A percentile compares a stretch with the other conserved stretches of the same genome.
Evolutionary conservation across 306 rosid species (phyloP).

Genomic region (Hippophae rhamnoides): DNA sequence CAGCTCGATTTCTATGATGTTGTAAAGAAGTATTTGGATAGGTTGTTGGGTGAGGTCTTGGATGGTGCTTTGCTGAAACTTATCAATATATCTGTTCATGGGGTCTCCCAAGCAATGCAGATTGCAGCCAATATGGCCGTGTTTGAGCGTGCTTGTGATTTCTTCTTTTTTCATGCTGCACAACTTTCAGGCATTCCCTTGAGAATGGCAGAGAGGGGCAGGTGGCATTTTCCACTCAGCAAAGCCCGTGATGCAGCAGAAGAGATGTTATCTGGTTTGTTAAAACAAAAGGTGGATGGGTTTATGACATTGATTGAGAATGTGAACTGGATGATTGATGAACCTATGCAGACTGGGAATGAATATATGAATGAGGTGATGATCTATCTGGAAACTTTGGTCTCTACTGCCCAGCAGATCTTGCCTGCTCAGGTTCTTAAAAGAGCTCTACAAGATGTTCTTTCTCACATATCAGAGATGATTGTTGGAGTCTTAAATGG

Average conservation of each 20-base stretch:
- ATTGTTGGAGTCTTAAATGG: slow-evolving; percentile 65
- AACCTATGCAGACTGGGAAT: slow-evolving; percentile 62
- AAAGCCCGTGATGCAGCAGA: slow-evolving; percentile 92
- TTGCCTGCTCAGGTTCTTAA: slow-evolving; percentile 81
- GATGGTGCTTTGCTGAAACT: slow-evolving; percentile 80
- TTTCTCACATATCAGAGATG: slow-evolving; percentile 76
- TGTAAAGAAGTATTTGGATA: slow-evolving; percentile 84
- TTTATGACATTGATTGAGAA: slow-evolving; percentile 76
- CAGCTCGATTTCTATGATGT: slow-evolving; percentile 91
- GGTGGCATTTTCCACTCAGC: slow-evolving; percentile 72
- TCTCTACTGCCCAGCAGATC: slow-evolving; percentile 92
- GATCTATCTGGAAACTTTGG: slow-evolving; percentile 84
- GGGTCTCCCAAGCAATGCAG: slow-evolving; percentile 92
- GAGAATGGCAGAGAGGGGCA: slow-evolving; percentile 90
- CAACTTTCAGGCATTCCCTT: slow-evolving; percentile 91
- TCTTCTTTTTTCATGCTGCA: slow-evolving; percentile 94
- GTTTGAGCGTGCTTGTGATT: slow-evolving; percentile 91
- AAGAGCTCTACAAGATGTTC: slow-evolving; percentile 76
- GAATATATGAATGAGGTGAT: slow-evolving; percentile 89
- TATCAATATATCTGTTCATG: slow-evolving; percentile 58
- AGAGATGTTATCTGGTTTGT: slow-evolving; percentile 37
- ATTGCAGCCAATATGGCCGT: slow-evolving; percentile 96
- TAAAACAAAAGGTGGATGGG: slow-evolving; percentile 45
- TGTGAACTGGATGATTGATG: slow-evolving; percentile 86
- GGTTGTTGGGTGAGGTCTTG: slow-evolving; percentile 68